Evolutionary conservation across 2,329 filamentous ascomycete genomes (phyloP).

Genomic region (Diaporthe citrichinensis): DNA sequence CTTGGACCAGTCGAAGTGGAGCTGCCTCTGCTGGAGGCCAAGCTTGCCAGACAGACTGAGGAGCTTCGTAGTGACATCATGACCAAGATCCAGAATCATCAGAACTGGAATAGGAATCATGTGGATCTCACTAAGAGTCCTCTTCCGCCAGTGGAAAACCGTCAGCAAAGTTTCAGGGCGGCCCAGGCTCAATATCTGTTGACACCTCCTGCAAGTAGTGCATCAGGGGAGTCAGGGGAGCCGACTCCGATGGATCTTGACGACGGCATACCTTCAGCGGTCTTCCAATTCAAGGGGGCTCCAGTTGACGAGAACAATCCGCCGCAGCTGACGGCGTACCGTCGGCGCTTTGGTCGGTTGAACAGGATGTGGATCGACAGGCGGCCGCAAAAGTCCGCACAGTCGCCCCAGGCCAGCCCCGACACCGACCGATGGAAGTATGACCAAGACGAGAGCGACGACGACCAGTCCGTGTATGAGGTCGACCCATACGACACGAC

Average conservation of each 20-base stretch:
- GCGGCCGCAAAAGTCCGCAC: constrained; percentile 71
- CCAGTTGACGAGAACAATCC: constrained; percentile 56
- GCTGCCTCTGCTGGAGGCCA: constrained; percentile 81
- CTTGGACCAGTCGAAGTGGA: constrained; percentile 82
- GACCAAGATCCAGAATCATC: constrained; percentile 87
- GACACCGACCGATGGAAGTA: constrained; percentile 84
- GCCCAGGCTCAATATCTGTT: constrained; percentile 80
- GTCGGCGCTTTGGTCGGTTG: constrained; percentile 86
- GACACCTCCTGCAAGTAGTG: constrained; percentile 71
- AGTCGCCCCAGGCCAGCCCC: constrained; percentile 60
- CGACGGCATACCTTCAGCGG: constrained; percentile 54
- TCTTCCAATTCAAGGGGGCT: constrained; percentile 63
- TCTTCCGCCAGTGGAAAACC: constrained; percentile 82
- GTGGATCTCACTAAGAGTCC: constrained; percentile 90
- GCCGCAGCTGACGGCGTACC: constrained; percentile 74
- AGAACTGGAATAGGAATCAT: constrained; percentile 91
- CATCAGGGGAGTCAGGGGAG: constrained; percentile 63
- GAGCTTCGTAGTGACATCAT: constrained; percentile 87
- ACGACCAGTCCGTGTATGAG: constrained; percentile 80
- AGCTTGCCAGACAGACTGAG: constrained; percentile 84
- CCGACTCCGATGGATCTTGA: constrained; percentile 66
- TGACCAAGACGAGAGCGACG: constrained; percentile 87
- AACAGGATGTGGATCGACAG: constrained; percentile 92
- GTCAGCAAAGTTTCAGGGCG: constrained; percentile 76
- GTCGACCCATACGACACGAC: constrained; percentile 79